These are phyloP conservation scores for Eimeria necatrix DNA, from an alignment of 169 alveolate species.

Conservation along the genomic window DNA sequence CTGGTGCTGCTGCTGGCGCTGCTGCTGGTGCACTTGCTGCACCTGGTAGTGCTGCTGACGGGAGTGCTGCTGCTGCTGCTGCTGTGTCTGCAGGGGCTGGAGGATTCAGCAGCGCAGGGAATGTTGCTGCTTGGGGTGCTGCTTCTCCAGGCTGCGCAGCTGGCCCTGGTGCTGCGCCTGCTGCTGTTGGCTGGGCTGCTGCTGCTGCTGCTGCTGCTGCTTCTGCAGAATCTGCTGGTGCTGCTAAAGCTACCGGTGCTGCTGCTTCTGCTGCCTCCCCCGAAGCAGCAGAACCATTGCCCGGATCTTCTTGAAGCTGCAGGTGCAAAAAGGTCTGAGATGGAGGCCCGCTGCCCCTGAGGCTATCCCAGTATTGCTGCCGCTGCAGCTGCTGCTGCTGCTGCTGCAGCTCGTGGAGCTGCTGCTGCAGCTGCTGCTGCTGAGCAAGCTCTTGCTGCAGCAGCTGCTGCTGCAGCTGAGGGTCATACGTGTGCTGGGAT, in stretches of 20 bases:
- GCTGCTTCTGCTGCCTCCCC: neutral
- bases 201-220: slow-evolving; percentile 27
- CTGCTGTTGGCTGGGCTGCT: neutral
- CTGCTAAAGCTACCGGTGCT: slow-evolving; percentile 10
- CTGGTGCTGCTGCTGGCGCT: slow-evolving; percentile 33
- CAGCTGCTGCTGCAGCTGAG: slow-evolving; percentile 6
- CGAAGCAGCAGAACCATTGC: neutral
- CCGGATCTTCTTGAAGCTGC: neutral
- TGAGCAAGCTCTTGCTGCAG: neutral
- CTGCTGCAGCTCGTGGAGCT: slow-evolving; percentile 6
- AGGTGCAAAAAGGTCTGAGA: slow-evolving; percentile 2
- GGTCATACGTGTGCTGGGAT: slow-evolving; percentile 29
- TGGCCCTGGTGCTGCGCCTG: slow-evolving; percentile 9
- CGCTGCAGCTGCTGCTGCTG: slow-evolving; percentile 35
- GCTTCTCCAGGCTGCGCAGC: slow-evolving; percentile 3
- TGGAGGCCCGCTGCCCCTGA: neutral
- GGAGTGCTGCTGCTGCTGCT: neutral
- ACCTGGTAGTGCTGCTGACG: slow-evolving; percentile 7
- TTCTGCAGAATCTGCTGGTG: neutral
- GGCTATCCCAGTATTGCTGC: neutral
- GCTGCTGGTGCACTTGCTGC: slow-evolving; percentile 29
- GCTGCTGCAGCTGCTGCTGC: slow-evolving; percentile 15
- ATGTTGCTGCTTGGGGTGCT: neutral
- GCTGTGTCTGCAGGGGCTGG: slow-evolving; percentile 16
- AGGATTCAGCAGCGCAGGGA: neutral